phyloP scores from a whole-genome alignment of 169 alveolate genomes.

The Plasmodium relictum region DNA sequence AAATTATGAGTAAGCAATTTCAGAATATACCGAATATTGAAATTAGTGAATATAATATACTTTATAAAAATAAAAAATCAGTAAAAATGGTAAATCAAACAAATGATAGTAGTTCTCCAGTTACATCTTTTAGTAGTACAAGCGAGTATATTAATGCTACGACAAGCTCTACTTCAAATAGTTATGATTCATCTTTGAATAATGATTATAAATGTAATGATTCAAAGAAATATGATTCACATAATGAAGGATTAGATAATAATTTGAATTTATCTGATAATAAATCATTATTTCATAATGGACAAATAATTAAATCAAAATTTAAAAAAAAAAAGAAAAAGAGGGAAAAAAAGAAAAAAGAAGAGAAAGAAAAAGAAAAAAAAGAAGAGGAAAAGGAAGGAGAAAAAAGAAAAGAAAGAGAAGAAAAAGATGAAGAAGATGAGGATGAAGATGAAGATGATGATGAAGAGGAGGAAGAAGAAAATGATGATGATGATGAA shows the following conservation, averaged over 20 bases:
- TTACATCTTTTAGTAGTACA: too few species aligned
- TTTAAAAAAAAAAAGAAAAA: slow-evolving; percentile 26
- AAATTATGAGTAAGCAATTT: too few species aligned
- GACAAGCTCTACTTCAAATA: too few species aligned
- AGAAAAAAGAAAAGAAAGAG: neutral
- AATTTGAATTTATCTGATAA: neutral
- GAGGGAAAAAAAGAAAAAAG: slow-evolving; percentile 19
- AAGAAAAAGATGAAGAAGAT: slow-evolving; percentile 17
- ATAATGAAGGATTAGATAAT: neutral
- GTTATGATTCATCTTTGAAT: too few species aligned
- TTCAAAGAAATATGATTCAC: neutral
- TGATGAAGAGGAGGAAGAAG: slow-evolving; percentile 39
- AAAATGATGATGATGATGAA: slow-evolving; percentile 76
- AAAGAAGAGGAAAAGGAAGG: neutral
- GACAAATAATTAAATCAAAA: neutral
- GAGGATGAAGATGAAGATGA: slow-evolving; percentile 52
- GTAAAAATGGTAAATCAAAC: too few species aligned
- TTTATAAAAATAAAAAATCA: too few species aligned
- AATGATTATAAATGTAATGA: too few species aligned
- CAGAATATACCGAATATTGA: too few species aligned
- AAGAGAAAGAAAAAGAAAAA: neutral
- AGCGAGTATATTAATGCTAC: too few species aligned
- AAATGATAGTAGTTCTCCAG: too few species aligned
- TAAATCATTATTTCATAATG: neutral
- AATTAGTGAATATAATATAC: too few species aligned